These are phyloP conservation scores for Chlamydomonas incerta DNA, from an alignment of 139 green algal species.

Conservation along the genomic window DNA sequence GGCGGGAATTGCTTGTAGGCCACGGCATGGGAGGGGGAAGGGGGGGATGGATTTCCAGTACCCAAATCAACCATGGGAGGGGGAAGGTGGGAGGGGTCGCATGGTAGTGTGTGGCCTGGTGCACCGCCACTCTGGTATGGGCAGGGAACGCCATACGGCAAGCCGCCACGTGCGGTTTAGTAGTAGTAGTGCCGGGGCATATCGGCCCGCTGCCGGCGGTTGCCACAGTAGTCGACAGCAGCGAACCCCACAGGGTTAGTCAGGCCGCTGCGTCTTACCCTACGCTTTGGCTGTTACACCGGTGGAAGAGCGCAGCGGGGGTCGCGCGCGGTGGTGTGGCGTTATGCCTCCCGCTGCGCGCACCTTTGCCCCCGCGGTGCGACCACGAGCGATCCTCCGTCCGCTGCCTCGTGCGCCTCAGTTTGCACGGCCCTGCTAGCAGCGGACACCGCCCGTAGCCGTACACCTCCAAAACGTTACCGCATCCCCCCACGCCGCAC, in stretches of 20 bases:
- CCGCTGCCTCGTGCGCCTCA: background rate
- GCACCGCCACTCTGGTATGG: too few species aligned
- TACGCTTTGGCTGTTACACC: constrained; percentile 60
- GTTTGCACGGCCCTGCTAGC: background rate
- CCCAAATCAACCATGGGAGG: too few species aligned
- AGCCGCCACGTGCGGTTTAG: too few species aligned
- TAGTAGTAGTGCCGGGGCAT: too few species aligned
- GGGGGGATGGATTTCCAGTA: too few species aligned
- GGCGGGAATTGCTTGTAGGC: too few species aligned
- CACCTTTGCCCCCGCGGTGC: constrained; percentile 14
- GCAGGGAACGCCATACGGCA: too few species aligned
- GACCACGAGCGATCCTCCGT: background rate
- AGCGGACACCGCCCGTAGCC: background rate
- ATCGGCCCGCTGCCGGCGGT: background rate
- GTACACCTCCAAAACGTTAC: constrained; percentile 4
- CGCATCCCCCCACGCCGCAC: too few species aligned
- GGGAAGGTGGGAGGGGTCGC: too few species aligned
- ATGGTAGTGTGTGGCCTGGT: too few species aligned
- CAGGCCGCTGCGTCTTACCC: constrained; percentile 27
- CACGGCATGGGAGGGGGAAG: too few species aligned
- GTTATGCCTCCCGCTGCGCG: constrained; percentile 9
- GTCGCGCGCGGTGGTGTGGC: background rate
- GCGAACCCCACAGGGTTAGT: constrained; percentile 49
- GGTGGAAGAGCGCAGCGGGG: constrained; percentile 51
- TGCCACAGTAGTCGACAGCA: background rate